phyloP scores from a whole-genome alignment of 257 asterid genomes.

The Solanum commersonii region DNA sequence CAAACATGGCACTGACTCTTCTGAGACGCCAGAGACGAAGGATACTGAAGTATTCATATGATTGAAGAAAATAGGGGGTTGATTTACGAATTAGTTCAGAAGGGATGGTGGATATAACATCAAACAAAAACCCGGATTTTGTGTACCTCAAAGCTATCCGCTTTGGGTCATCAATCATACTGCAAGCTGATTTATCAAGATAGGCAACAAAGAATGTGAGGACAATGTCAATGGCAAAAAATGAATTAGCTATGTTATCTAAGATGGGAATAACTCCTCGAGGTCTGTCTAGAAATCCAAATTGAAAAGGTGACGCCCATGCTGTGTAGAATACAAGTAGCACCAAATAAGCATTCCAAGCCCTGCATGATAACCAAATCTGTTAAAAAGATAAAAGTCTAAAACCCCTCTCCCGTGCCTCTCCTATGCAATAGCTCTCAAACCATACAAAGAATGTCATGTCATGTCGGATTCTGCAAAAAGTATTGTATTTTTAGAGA shows the following conservation, averaged over 20 bases:
- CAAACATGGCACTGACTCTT: constrained; percentile 65
- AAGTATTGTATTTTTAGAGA: neutral
- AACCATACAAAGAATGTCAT: neutral
- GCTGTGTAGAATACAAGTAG: constrained; percentile 74
- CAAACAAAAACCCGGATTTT: constrained; percentile 50
- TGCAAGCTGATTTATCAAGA: constrained; percentile 51
- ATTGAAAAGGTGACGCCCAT: constrained; percentile 80
- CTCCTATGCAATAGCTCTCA: neutral
- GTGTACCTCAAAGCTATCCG: constrained; percentile 48
- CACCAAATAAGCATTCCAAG: constrained; percentile 50
- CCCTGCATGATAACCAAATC: constrained; percentile 27
- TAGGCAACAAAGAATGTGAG: constrained; percentile 84
- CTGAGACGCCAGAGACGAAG: constrained; percentile 90
- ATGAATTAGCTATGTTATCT: constrained; percentile 53
- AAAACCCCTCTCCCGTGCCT: too few relatives aligned
- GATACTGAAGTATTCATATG: constrained; percentile 47
- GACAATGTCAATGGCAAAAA: constrained; percentile 56
- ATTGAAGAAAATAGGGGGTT: constrained; percentile 23
- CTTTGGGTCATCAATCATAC: constrained; percentile 41
- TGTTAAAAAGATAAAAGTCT: neutral
- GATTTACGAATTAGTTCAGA: constrained; percentile 26
- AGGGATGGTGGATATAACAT: constrained; percentile 62
- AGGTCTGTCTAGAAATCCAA: constrained; percentile 60
- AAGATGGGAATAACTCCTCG: constrained; percentile 25
- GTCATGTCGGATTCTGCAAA: too few relatives aligned